These are phyloP conservation scores for Agrocybe pediades DNA, from an alignment of 768 basidiomycete genomes.

Conservation along the genomic window DNA sequence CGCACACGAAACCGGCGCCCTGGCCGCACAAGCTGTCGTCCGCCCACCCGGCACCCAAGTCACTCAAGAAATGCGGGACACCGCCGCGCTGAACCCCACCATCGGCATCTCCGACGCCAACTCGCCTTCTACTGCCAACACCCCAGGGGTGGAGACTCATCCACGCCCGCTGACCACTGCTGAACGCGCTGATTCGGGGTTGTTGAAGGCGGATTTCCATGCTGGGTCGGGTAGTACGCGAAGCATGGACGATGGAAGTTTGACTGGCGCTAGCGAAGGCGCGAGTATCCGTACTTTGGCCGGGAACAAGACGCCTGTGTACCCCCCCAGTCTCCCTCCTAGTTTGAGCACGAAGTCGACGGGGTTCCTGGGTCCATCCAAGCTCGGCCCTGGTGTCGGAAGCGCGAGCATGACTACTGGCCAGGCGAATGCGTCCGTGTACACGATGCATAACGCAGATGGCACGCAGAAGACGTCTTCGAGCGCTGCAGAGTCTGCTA, in stretches of 20 bases:
- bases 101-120: neutral
- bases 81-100: neutral
- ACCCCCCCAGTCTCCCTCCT: too few species aligned
- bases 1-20: neutral
- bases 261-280: too few species aligned
- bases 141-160: neutral
- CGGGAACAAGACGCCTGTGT: too few species aligned
- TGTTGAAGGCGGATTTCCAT: neutral
- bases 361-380: neutral
- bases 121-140: neutral
- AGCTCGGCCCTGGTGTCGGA: too few species aligned
- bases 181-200: neutral
- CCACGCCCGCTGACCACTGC: neutral
- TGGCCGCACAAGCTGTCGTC: neutral
- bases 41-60: neutral
- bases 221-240: neutral
- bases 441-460: neutral
- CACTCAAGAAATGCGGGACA: neutral
- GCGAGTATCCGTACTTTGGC: too few species aligned
- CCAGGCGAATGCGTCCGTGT: neutral
- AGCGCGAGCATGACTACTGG: neutral
- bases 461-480: neutral
- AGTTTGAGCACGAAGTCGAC: neutral
- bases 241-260: neutral
- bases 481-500: neutral